phyloP scores from a whole-genome alignment of 73 alveolate species.

The Paramecium caudatum region DNA sequence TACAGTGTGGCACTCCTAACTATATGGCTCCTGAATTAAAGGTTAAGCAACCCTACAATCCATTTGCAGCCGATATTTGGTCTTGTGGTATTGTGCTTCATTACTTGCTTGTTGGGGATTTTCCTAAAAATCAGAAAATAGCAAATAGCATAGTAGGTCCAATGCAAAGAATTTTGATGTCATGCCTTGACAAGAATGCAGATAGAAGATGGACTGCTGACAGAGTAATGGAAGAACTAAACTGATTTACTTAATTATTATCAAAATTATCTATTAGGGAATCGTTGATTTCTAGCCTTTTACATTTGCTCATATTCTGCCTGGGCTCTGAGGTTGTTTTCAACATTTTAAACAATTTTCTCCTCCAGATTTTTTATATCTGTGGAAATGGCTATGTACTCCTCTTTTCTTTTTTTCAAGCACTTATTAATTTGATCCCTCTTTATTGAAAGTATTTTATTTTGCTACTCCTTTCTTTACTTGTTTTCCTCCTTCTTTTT shows the following conservation, averaged over 20 bases:
- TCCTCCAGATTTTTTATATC: neutral
- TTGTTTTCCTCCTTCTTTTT: neutral
- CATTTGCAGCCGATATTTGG: conserved; percentile 47
- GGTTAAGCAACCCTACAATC: conserved; percentile 35
- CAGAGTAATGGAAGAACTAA: conserved; percentile 12
- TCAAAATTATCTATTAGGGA: too few relatives aligned
- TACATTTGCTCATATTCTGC: neutral
- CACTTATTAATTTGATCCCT: neutral
- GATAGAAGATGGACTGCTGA: conserved; percentile 54
- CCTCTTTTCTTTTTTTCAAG: neutral
- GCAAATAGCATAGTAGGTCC: neutral
- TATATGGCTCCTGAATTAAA: conserved; percentile 62
- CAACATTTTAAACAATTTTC: neutral
- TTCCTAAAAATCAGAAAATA: neutral
- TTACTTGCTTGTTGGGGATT: conserved; percentile 15
- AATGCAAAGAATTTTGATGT: neutral
- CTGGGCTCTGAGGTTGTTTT: neutral
- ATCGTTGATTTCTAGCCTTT: too few relatives aligned
- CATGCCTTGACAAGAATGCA: conserved; percentile 34
- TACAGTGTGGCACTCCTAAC: conserved; percentile 56
- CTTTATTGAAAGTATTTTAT: neutral
- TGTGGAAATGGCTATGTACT: neutral
- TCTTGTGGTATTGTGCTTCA: conserved; percentile 59
- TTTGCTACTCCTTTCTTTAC: neutral
- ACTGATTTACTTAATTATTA: neutral